A percentile compares a stretch with the other conserved stretches of the same genome.
phyloP scores from a whole-genome alignment of 768 basidiomycete genomes.

The Leccinum obscurum region DNA sequence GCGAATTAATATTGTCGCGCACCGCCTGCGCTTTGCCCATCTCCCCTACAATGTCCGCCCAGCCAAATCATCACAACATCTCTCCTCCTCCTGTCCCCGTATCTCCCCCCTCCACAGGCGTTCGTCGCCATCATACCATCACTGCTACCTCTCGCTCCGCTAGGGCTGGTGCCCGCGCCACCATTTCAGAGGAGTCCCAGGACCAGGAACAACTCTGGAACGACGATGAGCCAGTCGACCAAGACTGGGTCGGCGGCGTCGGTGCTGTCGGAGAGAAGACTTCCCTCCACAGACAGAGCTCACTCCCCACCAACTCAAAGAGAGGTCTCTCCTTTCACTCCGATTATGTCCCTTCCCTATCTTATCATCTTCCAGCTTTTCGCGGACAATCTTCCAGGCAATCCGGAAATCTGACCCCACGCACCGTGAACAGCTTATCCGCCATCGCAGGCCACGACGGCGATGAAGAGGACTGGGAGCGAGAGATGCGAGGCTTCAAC shows the following conservation, averaged over 20 bases:
- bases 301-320: constrained; percentile 79
- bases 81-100: constrained; percentile 44
- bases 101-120: constrained; percentile 43
- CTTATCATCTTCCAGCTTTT: constrained; percentile 43
- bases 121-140: constrained; percentile 85
- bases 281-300: constrained; percentile 76
- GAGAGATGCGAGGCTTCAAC: constrained; percentile 54
- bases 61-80: constrained; percentile 36
- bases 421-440: constrained; percentile 77
- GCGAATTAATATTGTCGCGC: constrained; percentile 11
- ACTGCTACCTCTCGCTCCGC: constrained; percentile 69
- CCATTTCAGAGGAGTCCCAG: constrained; percentile 67
- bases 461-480: constrained; percentile 88
- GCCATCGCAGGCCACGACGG: constrained; percentile 86
- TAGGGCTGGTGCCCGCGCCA: constrained; percentile 57
- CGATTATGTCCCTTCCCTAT: not conserved
- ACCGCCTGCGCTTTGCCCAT: not conserved
- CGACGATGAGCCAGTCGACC: constrained; percentile 76
- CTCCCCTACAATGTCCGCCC: constrained; percentile 36
- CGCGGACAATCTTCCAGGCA: constrained; percentile 51
- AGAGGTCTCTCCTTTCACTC: constrained; percentile 48
- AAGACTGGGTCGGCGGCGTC: constrained; percentile 80
- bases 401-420: constrained; percentile 64
- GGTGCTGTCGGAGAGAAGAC: constrained; percentile 85
- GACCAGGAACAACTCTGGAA: constrained; percentile 59